These are phyloP conservation scores for Heterococcus sp. DNA, from an alignment of 108 stramenopile species.

Conservation along the genomic window DNA sequence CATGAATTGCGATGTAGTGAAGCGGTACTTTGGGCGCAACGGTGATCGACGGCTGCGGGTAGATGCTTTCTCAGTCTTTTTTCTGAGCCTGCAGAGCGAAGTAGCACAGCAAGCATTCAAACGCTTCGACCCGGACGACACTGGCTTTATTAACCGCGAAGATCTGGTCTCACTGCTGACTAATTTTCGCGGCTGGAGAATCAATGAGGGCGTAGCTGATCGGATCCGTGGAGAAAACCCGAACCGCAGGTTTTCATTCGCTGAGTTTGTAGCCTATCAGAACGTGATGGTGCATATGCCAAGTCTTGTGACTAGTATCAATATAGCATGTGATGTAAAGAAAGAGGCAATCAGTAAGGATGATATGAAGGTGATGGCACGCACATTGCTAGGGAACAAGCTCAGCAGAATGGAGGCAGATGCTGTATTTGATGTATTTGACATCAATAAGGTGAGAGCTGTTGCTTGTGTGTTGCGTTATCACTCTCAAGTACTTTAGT, in stretches of 20 bases:
- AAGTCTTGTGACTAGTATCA: slow-evolving; percentile 55
- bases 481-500: neutral
- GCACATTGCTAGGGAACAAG: slow-evolving; percentile 46
- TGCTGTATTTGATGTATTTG: neutral
- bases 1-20: slow-evolving; percentile 51
- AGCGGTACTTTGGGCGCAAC: slow-evolving; percentile 53
- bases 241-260: slow-evolving; percentile 48
- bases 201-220: slow-evolving; percentile 8
- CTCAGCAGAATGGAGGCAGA: slow-evolving; percentile 39
- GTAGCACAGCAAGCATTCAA: slow-evolving; percentile 60
- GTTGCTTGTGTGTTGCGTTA: neutral
- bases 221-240: slow-evolving; percentile 45
- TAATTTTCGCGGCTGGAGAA: slow-evolving; percentile 51
- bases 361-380: slow-evolving; percentile 64
- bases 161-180: slow-evolving; percentile 54
- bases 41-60: slow-evolving; percentile 41
- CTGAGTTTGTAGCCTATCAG: slow-evolving; percentile 58
- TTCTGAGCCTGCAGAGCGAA: slow-evolving; percentile 58
- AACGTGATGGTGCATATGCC: slow-evolving; percentile 53
- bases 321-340: slow-evolving; percentile 51
- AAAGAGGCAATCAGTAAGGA: slow-evolving; percentile 59
- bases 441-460: slow-evolving; percentile 40
- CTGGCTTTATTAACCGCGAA: slow-evolving; percentile 29
- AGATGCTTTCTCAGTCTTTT: slow-evolving; percentile 59
- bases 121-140: slow-evolving; percentile 8